Conservation (phyloP, 192 early-diverging fungal genomes). For the Jimgerdemannia lactiflua region DNA sequence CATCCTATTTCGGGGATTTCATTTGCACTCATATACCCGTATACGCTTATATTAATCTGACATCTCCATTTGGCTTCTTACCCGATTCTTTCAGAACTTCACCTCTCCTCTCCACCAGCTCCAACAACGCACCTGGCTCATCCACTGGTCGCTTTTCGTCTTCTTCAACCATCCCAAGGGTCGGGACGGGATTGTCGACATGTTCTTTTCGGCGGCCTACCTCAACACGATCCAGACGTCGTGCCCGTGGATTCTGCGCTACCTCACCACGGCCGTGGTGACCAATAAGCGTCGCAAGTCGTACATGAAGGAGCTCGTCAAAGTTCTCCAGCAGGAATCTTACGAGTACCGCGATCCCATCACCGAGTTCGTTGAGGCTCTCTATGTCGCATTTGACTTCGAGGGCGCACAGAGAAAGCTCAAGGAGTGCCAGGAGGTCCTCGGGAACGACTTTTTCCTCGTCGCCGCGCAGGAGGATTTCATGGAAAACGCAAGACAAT, state of each 20-base stretch:
- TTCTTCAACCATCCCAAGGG: conserved; percentile 99
- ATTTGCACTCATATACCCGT: no score
- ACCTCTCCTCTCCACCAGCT: conserved; percentile 81
- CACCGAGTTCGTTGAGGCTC: conserved; percentile 89
- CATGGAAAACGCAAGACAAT: conserved; percentile 89
- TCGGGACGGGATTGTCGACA: conserved; percentile 90
- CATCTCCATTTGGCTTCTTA: not conserved
- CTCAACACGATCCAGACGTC: conserved; percentile 97
- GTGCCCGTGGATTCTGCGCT: conserved; percentile 96
- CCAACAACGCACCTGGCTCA: conserved; percentile 89
- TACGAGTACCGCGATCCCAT: conserved; percentile 88
- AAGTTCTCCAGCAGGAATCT: conserved; percentile 83
- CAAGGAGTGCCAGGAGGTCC: conserved; percentile 83
- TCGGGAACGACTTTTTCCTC: conserved; percentile 91
- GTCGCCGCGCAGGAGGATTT: conserved; percentile 87
- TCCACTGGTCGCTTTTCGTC: conserved; percentile 98
- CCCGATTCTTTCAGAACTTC: conserved; percentile 46
- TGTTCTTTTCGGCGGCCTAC: conserved; percentile 89
- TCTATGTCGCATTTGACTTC: conserved; percentile 96
- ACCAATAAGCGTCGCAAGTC: conserved; percentile 87
- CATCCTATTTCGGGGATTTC: no score
- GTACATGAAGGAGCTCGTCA: conserved; percentile 86
- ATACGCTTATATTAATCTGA: not conserved
- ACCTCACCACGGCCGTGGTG: conserved; percentile 88
- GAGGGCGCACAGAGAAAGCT: conserved; percentile 85